phyloP scores from a whole-genome alignment of 495 filamentous ascomycete genomes.

The Hamigera avellanea region DNA sequence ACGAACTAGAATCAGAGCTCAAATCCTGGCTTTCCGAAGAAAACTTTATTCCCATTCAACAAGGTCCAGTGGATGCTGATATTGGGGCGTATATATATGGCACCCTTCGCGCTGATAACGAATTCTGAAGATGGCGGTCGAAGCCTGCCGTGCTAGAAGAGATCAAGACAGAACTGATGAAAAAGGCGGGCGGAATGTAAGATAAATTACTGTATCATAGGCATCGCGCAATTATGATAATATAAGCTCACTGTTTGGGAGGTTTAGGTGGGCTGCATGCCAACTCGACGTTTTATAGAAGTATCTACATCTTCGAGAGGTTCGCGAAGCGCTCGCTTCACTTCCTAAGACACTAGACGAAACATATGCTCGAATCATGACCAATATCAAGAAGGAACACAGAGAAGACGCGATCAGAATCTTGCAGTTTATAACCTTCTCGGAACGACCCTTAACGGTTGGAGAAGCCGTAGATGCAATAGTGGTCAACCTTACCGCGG shows the following conservation, averaged over 20 bases:
- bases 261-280: constrained; percentile 26
- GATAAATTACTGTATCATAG: constrained; percentile 8
- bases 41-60: constrained; percentile 3
- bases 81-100: constrained; percentile 12
- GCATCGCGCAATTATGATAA: constrained; percentile 17
- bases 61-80: constrained; percentile 8
- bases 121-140: constrained; percentile 9
- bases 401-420: constrained; percentile 8
- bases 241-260: constrained; percentile 2
- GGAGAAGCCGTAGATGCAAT: constrained; percentile 14
- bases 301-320: constrained; percentile 3
- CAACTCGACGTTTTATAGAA: constrained; percentile 18
- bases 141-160: constrained; percentile 4
- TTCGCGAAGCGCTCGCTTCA: constrained; percentile 7
- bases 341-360: constrained; percentile 20
- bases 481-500: constrained; percentile 2
- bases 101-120: constrained; percentile 4
- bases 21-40: constrained; percentile 15
- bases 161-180: no score
- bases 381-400: constrained; percentile 7
- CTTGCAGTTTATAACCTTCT: constrained; percentile 18
- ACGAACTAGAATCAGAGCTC: constrained; percentile 17
- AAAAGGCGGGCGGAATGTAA: no score
- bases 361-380: constrained; percentile 23
- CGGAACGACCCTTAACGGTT: constrained; percentile 7